Evolutionary conservation across 2,329 filamentous ascomycete species (phyloP), one percentile per base, ranked within the genome.

Genomic region (Aspergillus floridensis): DNA sequence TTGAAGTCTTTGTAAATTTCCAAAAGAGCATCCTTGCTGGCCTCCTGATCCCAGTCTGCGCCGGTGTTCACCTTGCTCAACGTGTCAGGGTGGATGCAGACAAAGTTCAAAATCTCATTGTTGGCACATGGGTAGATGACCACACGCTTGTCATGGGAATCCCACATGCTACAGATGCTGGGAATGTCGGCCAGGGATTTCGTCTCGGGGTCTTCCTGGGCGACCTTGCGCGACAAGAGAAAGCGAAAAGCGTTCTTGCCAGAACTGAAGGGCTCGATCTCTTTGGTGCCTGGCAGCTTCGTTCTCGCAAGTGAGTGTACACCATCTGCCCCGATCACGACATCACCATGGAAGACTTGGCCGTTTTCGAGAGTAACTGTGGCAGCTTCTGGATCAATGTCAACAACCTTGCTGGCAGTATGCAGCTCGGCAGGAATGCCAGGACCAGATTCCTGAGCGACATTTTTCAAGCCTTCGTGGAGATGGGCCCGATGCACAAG

Each of bases 211-310:
- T 75, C 78, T 47, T 67, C 73, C 5, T 76, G 59, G 0, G 76
- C 74, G 4, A 73, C 75, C 14, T 83, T 78, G 1, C 77, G 76
- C 0, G 78, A 73, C 0, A 87, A 76, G 5, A 86, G 68, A 69
- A 86, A 87, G 7, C 84, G 77, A 67, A 85, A 87, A 0, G 84
- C 83, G 48, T 80, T 83, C 66, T 85, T 84, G 2, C 84, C 84
- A 3, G 79, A 81, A 1, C 76, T 74, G 47, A 77, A 79, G 3
- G 79, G 73, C 35, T 74, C 72, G 19, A 77, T 63, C 4, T 72
- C 66, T 35, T 57, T 56, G 2, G 53, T 61, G 2, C 63, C 76
- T 11, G 50, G 67, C 59, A 76, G 57, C 61, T 67, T 59, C 55
- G 70, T 65, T 66, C 66, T 62, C 2, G 69, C 64, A 5, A 67